Conservation (phyloP, 2,329 filamentous ascomycete genomes). For the Pseudofabraea citricarpa region DNA sequence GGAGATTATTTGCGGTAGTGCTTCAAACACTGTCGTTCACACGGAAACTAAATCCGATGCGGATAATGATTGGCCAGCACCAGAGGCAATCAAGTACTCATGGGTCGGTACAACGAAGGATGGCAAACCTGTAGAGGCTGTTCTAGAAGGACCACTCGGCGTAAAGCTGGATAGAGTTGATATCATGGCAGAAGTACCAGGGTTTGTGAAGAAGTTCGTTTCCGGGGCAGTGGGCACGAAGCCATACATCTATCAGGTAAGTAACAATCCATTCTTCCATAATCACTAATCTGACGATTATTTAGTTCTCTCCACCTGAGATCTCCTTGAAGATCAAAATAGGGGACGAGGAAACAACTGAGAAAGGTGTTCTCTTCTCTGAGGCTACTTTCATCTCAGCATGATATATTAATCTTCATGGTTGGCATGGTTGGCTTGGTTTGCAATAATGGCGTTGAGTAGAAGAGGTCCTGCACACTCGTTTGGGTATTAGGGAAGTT, state of each 20-base stretch:
- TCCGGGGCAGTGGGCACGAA: constrained; percentile 84
- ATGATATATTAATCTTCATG: constrained; percentile 15
- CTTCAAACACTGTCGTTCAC: constrained; percentile 62
- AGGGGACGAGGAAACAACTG: constrained; percentile 71
- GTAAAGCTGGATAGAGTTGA: constrained; percentile 77
- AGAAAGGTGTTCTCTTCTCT: constrained; percentile 74
- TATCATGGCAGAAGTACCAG: constrained; percentile 93
- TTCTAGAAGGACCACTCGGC: constrained; percentile 65
- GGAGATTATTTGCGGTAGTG: constrained; percentile 71
- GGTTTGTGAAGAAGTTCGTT: constrained; percentile 92
- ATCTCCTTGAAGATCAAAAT: constrained; percentile 78
- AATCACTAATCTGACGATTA: constrained; percentile 17
- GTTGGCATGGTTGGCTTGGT: constrained; percentile 10
- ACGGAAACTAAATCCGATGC: constrained; percentile 64
- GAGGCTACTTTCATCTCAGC: constrained; percentile 96
- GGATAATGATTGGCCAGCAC: constrained; percentile 86
- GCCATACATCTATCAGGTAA: constrained; percentile 95
- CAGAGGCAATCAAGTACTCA: constrained; percentile 65
- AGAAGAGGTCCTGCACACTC: constrained; percentile 21
- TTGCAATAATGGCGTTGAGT: constrained; percentile 20
- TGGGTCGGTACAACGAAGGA: constrained; percentile 79
- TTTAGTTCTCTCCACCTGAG: constrained; percentile 63
- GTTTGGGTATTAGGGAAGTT: constrained; percentile 16
- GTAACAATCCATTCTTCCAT: constrained; percentile 18
- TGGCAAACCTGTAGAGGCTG: constrained; percentile 65